Evolutionary conservation across 495 filamentous ascomycete genomes (phyloP).

Genomic region (Ascobolus immersus): DNA sequence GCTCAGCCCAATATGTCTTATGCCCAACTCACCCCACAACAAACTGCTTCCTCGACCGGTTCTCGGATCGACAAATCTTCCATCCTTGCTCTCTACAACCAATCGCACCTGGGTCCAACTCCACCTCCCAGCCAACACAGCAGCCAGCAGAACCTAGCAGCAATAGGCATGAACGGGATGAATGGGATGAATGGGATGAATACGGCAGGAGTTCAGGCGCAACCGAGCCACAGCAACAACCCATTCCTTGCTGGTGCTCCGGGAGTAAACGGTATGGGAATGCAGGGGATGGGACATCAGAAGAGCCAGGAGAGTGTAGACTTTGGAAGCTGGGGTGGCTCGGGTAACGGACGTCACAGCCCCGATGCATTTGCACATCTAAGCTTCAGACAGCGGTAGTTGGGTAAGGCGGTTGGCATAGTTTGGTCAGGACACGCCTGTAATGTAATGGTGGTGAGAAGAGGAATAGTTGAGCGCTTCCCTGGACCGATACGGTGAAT

Average conservation of each 20-base stretch:
- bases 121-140: conserved; percentile 17
- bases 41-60: conserved; percentile 16
- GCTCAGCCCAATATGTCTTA: background rate
- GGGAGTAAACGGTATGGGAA: conserved; percentile 6
- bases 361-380: conserved; percentile 93
- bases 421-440: too few species aligned
- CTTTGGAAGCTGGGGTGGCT: conserved; percentile 39
- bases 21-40: conserved; percentile 13
- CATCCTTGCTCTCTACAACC: conserved; percentile 70
- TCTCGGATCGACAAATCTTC: conserved; percentile 45
- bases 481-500: too few species aligned
- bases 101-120: conserved; percentile 41
- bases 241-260: conserved; percentile 8
- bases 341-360: conserved; percentile 63
- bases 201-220: background rate
- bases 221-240: conserved; percentile 14
- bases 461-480: too few species aligned
- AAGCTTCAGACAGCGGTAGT: conserved; percentile 24
- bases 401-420: too few species aligned
- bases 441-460: too few species aligned
- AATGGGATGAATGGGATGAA: background rate
- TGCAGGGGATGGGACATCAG: conserved; percentile 24
- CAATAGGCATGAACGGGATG: too few species aligned
- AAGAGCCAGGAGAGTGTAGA: conserved; percentile 78
- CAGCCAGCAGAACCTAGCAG: conserved; percentile 11